Percentiles rank a stretch among this genome's conserved stretches.
These are phyloP conservation scores for Cercospora nicotianae DNA, from an alignment of 2,329 filamentous ascomycete genomes.

Conservation along the genomic window DNA sequence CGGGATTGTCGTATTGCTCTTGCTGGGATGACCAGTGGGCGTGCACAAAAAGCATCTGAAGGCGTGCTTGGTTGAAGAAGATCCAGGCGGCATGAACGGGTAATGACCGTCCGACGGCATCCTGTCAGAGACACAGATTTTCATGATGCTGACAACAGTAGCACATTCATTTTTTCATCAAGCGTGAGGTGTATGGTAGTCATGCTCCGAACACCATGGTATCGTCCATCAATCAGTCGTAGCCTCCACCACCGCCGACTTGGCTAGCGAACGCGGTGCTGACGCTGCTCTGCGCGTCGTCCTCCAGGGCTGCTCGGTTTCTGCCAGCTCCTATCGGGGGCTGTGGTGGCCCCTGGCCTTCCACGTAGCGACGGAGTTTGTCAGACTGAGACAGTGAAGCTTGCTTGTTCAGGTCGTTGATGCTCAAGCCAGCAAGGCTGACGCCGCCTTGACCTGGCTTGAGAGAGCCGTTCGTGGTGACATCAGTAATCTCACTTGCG, in stretches of 20 bases:
- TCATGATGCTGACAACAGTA: constrained; percentile 15
- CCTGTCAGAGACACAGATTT: background rate
- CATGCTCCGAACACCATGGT: constrained; percentile 13
- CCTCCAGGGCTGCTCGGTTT: constrained; percentile 55
- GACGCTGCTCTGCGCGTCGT: constrained; percentile 94
- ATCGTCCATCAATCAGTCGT: constrained; percentile 32
- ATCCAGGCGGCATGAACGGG: constrained; percentile 2
- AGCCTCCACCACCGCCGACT: constrained; percentile 50
- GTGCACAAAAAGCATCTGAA: background rate
- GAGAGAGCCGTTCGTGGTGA: constrained; percentile 65
- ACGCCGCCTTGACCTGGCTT: constrained; percentile 71
- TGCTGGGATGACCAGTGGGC: background rate
- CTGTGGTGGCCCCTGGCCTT: constrained; percentile 58
- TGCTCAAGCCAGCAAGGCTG: constrained; percentile 80
- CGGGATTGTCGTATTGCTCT: background rate
- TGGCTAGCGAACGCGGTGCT: constrained; percentile 97
- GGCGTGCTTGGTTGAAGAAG: background rate
- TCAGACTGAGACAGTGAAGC: constrained; percentile 78
- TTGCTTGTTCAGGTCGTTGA: constrained; percentile 69
- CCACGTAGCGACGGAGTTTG: constrained; percentile 90
- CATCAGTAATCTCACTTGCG: constrained; percentile 85
- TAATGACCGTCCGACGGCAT: background rate
- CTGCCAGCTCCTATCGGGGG: constrained; percentile 58
- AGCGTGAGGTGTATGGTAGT: constrained; percentile 21
- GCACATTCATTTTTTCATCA: constrained; percentile 19